Conservation (phyloP, 306 rosid genomes). For the Astragalus glycyphyllos region DNA sequence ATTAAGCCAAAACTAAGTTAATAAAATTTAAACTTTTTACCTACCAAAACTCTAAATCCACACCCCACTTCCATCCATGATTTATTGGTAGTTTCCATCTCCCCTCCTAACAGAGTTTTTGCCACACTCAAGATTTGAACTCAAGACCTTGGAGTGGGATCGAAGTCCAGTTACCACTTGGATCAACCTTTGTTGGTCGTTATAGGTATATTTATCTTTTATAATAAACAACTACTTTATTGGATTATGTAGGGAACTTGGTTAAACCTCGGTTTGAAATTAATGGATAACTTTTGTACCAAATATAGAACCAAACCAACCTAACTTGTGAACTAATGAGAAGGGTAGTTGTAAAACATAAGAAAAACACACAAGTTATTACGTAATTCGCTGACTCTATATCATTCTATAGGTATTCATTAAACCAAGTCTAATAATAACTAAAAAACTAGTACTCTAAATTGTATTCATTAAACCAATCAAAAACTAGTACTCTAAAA, state of each 20-base stretch:
- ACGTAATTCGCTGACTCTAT: conserved; percentile 12
- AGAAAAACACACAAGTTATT: conserved; percentile 17
- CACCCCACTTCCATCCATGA: too few species aligned
- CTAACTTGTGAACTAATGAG: conserved; percentile 47
- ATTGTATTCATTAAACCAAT: neutral
- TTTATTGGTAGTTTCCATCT: too few species aligned
- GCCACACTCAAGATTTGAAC: too few species aligned
- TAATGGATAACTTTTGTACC: conserved; percentile 40
- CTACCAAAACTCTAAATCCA: too few species aligned
- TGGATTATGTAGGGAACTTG: neutral
- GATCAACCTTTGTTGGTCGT: too few species aligned
- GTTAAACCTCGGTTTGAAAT: conserved; percentile 21
- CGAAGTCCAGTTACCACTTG: too few species aligned
- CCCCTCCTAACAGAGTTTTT: too few species aligned
- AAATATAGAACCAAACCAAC: conserved; percentile 54
- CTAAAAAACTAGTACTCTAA: neutral
- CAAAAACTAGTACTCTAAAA: neutral
- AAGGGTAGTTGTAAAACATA: conserved; percentile 39
- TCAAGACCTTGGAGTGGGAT: too few species aligned
- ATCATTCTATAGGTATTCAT: neutral
- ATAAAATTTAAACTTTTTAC: too few species aligned
- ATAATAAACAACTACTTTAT: conserved; percentile 10
- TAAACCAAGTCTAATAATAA: conserved; percentile 7
- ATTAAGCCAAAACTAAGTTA: too few species aligned
- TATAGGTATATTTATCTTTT: too few species aligned